These are phyloP conservation scores for Epichloe amarillans DNA, from an alignment of 2,329 filamentous ascomycete species.

Conservation along the genomic window DNA sequence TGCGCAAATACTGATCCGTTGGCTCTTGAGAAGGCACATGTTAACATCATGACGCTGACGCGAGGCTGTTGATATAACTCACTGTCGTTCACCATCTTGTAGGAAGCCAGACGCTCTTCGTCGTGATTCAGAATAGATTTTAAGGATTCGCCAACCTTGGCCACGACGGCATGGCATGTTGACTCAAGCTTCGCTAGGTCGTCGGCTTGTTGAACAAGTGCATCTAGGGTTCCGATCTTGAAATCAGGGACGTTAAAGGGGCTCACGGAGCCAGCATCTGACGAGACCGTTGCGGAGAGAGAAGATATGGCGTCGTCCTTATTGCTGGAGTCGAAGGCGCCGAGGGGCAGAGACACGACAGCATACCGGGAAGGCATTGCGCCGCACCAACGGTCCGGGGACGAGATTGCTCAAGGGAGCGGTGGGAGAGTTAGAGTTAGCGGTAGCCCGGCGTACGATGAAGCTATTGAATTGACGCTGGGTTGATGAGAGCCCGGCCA, in stretches of 20 bases:
- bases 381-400: neutral
- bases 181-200: conserved; percentile 80
- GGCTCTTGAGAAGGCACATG: conserved; percentile 49
- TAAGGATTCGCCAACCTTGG: conserved; percentile 79
- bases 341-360: conserved; percentile 78
- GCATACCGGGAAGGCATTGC: conserved; percentile 56
- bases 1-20: conserved; percentile 83
- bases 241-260: conserved; percentile 82
- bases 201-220: conserved; percentile 89
- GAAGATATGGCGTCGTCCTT: conserved; percentile 69
- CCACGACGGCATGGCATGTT: conserved; percentile 67
- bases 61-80: conserved; percentile 21
- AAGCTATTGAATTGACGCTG: neutral
- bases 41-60: neutral
- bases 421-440: neutral
- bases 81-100: conserved; percentile 94
- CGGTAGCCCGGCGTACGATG: neutral
- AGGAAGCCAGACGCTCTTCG: conserved; percentile 67
- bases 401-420: neutral
- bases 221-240: conserved; percentile 95
- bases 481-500: neutral
- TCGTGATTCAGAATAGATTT: conserved; percentile 71
- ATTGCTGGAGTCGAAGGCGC: conserved; percentile 70
- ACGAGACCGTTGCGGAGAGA: conserved; percentile 56
- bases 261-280: conserved; percentile 62